Percentiles rank a stretch among this genome's conserved stretches.
Evolutionary conservation across 345 rosid genomes (phyloP).

Genomic region (Citrus maxima): DNA sequence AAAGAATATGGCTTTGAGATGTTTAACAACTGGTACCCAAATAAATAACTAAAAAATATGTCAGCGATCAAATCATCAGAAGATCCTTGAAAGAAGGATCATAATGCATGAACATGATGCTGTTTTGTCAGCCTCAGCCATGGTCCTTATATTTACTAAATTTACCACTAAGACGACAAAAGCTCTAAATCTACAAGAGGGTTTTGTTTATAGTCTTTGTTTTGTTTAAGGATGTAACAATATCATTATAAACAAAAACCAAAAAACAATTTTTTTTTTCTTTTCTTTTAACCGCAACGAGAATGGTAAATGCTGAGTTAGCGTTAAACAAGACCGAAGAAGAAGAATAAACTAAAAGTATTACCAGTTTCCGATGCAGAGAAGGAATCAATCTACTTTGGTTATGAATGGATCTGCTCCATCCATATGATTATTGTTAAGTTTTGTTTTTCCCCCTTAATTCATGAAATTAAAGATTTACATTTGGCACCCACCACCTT

Average conservation of each 20-base stretch:
- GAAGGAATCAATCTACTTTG: constrained; percentile 1
- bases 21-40: background rate
- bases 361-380: background rate
- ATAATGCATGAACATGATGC: background rate
- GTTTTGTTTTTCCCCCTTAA: background rate
- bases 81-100: background rate
- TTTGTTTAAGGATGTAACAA: background rate
- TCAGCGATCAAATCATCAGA: background rate
- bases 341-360: background rate
- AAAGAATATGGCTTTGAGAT: constrained; percentile 1
- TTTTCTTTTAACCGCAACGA: too few species aligned
- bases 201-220: background rate
- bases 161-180: background rate
- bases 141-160: background rate
- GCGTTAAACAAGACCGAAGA: background rate
- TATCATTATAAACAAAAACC: background rate
- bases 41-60: background rate
- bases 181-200: background rate
- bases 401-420: background rate
- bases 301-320: background rate
- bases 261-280: background rate
- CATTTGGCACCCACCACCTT: constrained; percentile 9
- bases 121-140: background rate
- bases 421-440: background rate
- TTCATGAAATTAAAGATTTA: background rate